Evolutionary conservation across 768 basidiomycete species (phyloP).

Genomic region (Tylopilus sp.): DNA sequence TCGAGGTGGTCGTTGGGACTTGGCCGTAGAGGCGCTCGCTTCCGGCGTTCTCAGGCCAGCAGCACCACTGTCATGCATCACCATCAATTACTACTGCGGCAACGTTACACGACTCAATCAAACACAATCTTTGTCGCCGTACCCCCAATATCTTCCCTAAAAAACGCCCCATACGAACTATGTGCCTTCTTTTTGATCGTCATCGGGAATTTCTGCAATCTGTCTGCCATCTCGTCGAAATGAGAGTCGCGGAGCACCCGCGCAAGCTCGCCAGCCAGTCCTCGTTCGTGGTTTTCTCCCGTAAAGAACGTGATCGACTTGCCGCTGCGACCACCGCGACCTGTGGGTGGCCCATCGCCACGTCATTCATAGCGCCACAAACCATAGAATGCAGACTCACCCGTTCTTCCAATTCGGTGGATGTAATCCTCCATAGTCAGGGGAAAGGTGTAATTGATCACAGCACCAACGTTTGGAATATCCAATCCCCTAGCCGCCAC

Average conservation of each 20-base stretch:
- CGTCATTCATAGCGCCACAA: slow-evolving; percentile 1
- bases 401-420: slow-evolving; percentile 87
- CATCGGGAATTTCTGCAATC: slow-evolving; percentile 84
- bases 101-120: slow-evolving; percentile 27
- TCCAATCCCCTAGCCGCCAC: slow-evolving; percentile 97
- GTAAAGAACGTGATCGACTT: slow-evolving; percentile 98
- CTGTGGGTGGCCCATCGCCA: slow-evolving; percentile 42
- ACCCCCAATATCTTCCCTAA: slow-evolving; percentile 55
- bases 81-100: slow-evolving; percentile 6
- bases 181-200: slow-evolving; percentile 97
- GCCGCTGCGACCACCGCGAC: slow-evolving; percentile 86
- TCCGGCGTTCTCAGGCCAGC: slow-evolving; percentile 6
- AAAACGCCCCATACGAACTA: slow-evolving; percentile 86
- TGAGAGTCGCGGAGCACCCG: slow-evolving; percentile 86
- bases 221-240: slow-evolving; percentile 61
- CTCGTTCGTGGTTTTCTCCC: slow-evolving; percentile 80
- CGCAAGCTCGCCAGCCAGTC: slow-evolving; percentile 90
- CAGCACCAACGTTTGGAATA: slow-evolving; percentile 92
- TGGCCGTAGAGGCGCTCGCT: background rate
- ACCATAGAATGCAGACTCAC: slow-evolving; percentile 34
- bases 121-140: slow-evolving; percentile 81
- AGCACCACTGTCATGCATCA: background rate
- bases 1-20: background rate
- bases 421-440: slow-evolving; percentile 93
- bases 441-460: slow-evolving; percentile 98